Base-by-base conservation (phyloP, 2,329 filamentous ascomycete genomes). In the Fusarium sp. region DNA sequence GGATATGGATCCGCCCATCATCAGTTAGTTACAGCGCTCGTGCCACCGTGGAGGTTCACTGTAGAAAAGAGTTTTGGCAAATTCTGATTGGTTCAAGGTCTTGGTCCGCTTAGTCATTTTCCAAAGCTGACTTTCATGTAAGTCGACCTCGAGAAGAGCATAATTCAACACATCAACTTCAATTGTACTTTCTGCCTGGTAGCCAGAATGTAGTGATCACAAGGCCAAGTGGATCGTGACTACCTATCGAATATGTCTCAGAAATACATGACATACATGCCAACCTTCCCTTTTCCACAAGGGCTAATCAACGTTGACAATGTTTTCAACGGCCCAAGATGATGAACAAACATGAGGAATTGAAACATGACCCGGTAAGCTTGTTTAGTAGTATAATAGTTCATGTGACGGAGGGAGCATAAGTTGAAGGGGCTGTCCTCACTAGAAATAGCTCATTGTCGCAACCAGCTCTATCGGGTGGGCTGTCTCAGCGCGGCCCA, bases 401-500 rank as follows among this genome's bases (percentile, higher is more conserved):
- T 16, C 51, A 52, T 49, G 56, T 61, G 70, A 49, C 49, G 25
- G 34, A 47, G 30, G 42, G 56, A 58, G 61, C 68, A 75, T 75
- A 64, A 30, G 42, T 62, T 25, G 27, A 52, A 53, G 69, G 58
- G 73, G 73, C 70, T 74, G 73, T 63, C 24, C 24, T 25, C 18
- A 18, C 46, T 44, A 65, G 44, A 44, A 63, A 52, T 68, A 60
- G 63, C 51, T 42, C 32, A 13, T 66, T 46, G 48, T 71, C 45
- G 61, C 60, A 53, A 67, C 37, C 68, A 53, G 60, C 61, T 58
- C 37, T 49, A 56, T 47, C 37, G 47, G 48, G 46, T 37, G 10
- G 44, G 41, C 22, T 74, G 69, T 75, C 61, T 75, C 69, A 70
- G 34, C 14, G 48, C 62, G 58, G 58, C 52, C 56, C 42, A 62